Percentiles rank a stretch among this genome's conserved stretches.
Evolutionary conservation across 129 eudicot genomes (phyloP).

Genomic region (Tagetes erecta): DNA sequence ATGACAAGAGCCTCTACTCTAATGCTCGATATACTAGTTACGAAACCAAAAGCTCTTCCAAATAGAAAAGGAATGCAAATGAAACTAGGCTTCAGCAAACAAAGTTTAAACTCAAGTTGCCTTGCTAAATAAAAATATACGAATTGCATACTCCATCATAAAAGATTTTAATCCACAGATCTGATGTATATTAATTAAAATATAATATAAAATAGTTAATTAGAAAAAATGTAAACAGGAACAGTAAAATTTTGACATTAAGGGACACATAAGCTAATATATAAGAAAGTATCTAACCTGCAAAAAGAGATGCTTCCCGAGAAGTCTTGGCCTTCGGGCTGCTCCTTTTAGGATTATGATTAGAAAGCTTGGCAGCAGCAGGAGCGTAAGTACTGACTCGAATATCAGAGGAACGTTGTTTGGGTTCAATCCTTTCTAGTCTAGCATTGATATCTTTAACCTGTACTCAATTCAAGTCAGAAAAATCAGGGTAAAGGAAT

Average conservation of each 20-base stretch:
- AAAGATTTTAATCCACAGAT: not conserved
- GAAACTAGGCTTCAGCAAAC: not conserved
- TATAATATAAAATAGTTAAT: not conserved
- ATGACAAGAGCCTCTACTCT: not conserved
- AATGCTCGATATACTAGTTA: not conserved
- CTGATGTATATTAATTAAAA: not conserved
- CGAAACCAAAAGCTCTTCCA: not conserved
- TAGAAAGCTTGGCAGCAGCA: conserved; percentile 48
- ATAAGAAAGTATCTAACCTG: conserved; percentile 47
- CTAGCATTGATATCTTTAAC: conserved; percentile 87
- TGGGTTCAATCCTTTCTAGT: conserved; percentile 87
- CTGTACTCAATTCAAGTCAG: conserved; percentile 41
- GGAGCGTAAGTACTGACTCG: conserved; percentile 47
- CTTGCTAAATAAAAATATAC: not conserved
- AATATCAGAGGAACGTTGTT: conserved; percentile 62
- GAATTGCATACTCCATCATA: not conserved
- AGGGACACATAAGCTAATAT: not conserved
- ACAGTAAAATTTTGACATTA: not conserved
- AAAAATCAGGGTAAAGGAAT: not conserved
- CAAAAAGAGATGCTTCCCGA: conserved; percentile 88
- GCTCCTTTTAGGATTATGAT: conserved; percentile 69
- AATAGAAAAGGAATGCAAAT: conserved; percentile 12
- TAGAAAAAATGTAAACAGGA: conserved; percentile 6
- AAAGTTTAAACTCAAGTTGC: conserved; percentile 5
- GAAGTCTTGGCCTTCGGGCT: conserved; percentile 80